phyloP scores from a whole-genome alignment of 441 rosid species.

The Gossypium armourianum region DNA sequence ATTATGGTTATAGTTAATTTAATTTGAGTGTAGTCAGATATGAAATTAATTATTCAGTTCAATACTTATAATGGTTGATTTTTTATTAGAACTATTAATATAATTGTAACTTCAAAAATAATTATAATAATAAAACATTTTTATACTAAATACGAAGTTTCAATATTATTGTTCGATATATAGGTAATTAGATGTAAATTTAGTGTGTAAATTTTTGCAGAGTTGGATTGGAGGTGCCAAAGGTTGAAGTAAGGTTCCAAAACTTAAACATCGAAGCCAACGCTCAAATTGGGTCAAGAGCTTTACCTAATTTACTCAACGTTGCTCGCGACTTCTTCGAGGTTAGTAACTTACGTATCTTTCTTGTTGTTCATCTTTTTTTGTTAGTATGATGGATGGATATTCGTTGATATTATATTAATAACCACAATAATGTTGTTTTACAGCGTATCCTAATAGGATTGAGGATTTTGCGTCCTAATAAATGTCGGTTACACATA shows the following conservation, averaged over 20 bases:
- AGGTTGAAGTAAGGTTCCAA: slow-evolving; percentile 63
- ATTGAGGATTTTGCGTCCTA: slow-evolving; percentile 39
- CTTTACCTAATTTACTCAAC: slow-evolving; percentile 72
- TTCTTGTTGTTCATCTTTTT: neutral
- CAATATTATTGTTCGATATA: neutral
- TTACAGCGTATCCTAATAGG: slow-evolving; percentile 36
- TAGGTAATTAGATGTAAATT: no score
- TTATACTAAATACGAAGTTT: neutral
- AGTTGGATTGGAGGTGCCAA: slow-evolving; percentile 61
- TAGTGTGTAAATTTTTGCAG: slow-evolving; percentile 20
- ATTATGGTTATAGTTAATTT: no score
- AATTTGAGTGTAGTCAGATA: no score
- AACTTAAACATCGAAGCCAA: slow-evolving; percentile 50
- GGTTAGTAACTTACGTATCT: slow-evolving; percentile 27
- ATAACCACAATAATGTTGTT: neutral
- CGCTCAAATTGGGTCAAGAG: slow-evolving; percentile 64
- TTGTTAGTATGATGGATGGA: neutral
- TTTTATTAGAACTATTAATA: no score
- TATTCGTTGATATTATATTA: neutral
- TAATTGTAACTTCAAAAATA: neutral
- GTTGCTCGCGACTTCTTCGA: slow-evolving; percentile 46
- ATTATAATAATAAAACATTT: neutral
- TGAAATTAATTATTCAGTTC: no score
- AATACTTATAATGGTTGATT: no score
- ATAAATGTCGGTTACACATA: slow-evolving; percentile 35